Percentiles rank a stretch among this genome's conserved stretches.
phyloP scores from a whole-genome alignment of 2,329 filamentous ascomycete genomes.

The Calonectria leucothoes region DNA sequence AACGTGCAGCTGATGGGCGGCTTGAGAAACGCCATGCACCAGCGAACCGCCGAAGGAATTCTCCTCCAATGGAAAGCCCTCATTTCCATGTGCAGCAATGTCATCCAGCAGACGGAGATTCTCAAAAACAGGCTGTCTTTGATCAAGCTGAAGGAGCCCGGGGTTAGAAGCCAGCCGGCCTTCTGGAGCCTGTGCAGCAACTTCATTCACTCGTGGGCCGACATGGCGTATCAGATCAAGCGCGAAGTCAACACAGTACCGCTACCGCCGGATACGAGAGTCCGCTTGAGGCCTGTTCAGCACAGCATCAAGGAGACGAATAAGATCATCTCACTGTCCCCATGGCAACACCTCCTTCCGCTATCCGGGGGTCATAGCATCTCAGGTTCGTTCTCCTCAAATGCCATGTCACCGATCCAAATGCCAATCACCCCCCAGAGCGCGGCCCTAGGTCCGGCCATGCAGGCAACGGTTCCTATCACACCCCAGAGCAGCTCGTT shows the following conservation, averaged over 20 bases:
- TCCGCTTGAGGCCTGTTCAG: conserved; percentile 83
- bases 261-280: conserved; percentile 75
- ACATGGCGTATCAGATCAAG: conserved; percentile 72
- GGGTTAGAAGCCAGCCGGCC: conserved; percentile 70
- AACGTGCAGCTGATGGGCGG: conserved; percentile 74
- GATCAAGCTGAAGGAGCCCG: conserved; percentile 88
- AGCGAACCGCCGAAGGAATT: conserved; percentile 68
- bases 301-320: conserved; percentile 84
- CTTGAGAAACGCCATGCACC: conserved; percentile 71
- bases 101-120: conserved; percentile 78
- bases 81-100: conserved; percentile 76
- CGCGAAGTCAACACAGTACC: conserved; percentile 62
- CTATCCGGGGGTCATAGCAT: conserved; percentile 31
- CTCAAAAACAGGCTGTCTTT: conserved; percentile 79
- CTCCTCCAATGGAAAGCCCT: conserved; percentile 76
- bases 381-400: conserved; percentile 35
- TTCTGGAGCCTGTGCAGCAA: conserved; percentile 80
- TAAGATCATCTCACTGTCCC: conserved; percentile 73
- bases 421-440: conserved; percentile 88
- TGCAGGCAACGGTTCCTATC: conserved; percentile 87
- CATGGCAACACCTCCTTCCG: conserved; percentile 62
- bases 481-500: conserved; percentile 72
- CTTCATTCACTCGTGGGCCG: conserved; percentile 77
- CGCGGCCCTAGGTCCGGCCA: conserved; percentile 88
- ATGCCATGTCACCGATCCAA: conserved; percentile 44